Evolutionary conservation across 192 early-diverging fungal species (phyloP).

Genomic region (Coemansia sp.): DNA sequence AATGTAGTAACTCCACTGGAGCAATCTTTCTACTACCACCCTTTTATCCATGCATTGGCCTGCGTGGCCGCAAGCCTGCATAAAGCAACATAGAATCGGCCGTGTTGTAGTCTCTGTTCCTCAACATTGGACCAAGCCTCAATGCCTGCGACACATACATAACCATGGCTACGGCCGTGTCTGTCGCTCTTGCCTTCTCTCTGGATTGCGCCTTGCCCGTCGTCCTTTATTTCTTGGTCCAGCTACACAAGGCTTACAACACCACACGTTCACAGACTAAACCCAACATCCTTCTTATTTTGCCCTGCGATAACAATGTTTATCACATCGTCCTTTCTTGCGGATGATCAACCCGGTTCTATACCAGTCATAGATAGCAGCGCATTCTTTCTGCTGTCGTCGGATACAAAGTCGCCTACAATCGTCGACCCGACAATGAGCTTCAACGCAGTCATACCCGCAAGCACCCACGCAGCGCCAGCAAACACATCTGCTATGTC

Average conservation of each 20-base stretch:
- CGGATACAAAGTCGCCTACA: neutral
- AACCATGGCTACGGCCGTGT: neutral
- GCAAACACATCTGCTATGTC: neutral
- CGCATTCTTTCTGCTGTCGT: slow-evolving; percentile 1
- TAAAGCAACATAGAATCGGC: neutral
- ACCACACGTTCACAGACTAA: neutral
- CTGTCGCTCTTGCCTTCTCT: neutral
- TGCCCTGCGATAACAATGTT: slow-evolving; percentile 9
- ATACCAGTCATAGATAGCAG: slow-evolving; percentile 2
- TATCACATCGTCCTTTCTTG: slow-evolving; percentile 14
- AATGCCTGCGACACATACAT: neutral
- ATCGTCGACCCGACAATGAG: slow-evolving; percentile 6
- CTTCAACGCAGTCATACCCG: slow-evolving; percentile 3
- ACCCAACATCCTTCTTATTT: neutral
- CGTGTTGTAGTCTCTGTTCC: neutral
- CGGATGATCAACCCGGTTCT: neutral
- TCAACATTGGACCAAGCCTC: neutral
- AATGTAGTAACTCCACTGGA: neutral
- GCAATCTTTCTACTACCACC: slow-evolving; percentile 1
- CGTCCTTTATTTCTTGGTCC: neutral
- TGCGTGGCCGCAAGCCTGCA: slow-evolving; percentile 14
- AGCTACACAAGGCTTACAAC: neutral
- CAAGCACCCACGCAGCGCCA: neutral
- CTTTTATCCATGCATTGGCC: slow-evolving; percentile 18
- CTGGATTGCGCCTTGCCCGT: neutral